phyloP scores from a whole-genome alignment of 768 basidiomycete species.

The Cantharellus anzutake region DNA sequence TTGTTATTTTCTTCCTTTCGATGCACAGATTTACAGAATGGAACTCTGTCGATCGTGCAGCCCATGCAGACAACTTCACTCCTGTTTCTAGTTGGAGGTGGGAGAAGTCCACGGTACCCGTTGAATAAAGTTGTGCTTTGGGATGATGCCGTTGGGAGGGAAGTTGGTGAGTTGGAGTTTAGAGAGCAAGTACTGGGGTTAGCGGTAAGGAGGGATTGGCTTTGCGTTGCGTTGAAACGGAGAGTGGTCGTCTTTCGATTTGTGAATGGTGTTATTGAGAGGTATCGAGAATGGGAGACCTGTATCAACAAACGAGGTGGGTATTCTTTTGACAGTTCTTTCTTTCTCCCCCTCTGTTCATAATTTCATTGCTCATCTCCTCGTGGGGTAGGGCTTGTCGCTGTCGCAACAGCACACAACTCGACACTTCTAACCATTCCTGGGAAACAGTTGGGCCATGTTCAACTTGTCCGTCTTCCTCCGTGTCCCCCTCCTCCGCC shows the following conservation, averaged over 20 bases:
- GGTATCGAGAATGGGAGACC: conserved; percentile 70
- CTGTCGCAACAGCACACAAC: conserved; percentile 57
- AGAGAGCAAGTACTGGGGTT: conserved; percentile 65
- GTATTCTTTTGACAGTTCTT: conserved; percentile 12
- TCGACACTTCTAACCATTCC: conserved; percentile 74
- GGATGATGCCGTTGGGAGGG: conserved; percentile 59
- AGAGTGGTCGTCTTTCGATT: conserved; percentile 66
- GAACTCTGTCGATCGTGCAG: conserved; percentile 56
- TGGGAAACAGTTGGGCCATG: conserved; percentile 72
- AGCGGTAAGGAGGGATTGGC: conserved; percentile 65
- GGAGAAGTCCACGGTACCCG: conserved; percentile 72
- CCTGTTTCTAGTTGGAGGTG: conserved; percentile 73
- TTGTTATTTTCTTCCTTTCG: neutral
- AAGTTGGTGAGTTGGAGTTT: conserved; percentile 81
- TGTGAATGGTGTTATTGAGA: conserved; percentile 32
- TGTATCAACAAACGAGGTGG: conserved; percentile 68
- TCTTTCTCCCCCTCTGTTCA: neutral
- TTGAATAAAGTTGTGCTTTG: conserved; percentile 84
- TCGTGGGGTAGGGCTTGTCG: conserved; percentile 41
- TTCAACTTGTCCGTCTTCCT: conserved; percentile 71
- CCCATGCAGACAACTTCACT: conserved; percentile 70
- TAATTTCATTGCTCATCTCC: neutral
- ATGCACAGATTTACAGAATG: conserved; percentile 48
- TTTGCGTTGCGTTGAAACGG: conserved; percentile 60
- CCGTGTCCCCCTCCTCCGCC: conserved; percentile 37